These are phyloP conservation scores for Juglanconis sp. DNA, from an alignment of 2,329 filamentous ascomycete species.

Conservation along the genomic window DNA sequence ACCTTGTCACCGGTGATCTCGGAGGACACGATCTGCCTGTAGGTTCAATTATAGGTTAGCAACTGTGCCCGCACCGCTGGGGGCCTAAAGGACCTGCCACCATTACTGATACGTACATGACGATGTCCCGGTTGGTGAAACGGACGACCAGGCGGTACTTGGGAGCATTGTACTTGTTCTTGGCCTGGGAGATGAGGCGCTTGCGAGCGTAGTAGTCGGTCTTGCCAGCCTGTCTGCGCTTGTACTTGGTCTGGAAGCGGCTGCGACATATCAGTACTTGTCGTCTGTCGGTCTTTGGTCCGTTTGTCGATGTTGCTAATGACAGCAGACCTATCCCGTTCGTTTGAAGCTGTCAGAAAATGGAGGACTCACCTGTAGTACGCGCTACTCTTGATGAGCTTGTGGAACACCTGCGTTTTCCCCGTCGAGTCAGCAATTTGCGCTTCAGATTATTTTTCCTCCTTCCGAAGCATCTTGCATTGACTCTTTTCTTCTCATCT, in stretches of 20 bases:
- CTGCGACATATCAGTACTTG: conserved; percentile 42
- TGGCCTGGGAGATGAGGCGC: conserved; percentile 99
- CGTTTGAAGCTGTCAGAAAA: not conserved
- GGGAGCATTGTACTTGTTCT: conserved; percentile 99
- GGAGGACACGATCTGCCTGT: conserved; percentile 93
- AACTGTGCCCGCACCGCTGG: not conserved
- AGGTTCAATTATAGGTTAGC: conserved; percentile 45
- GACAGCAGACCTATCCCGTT: not conserved
- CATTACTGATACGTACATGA: conserved; percentile 14
- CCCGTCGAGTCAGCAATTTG: conserved; percentile 98
- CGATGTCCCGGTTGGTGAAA: conserved; percentile 91
- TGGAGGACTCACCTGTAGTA: conserved; percentile 86
- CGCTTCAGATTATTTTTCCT: conserved; percentile 74
- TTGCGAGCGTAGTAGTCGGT: conserved; percentile 99
- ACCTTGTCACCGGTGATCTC: conserved; percentile 99
- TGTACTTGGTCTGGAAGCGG: conserved; percentile 99
- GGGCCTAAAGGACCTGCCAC: not conserved
- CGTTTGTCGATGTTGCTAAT: not conserved
- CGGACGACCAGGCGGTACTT: conserved; percentile 99
- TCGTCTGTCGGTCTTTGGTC: not conserved
- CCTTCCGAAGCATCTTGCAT: conserved; percentile 98
- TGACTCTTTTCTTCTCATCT: conserved; percentile 54
- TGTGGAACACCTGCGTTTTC: conserved; percentile 75
- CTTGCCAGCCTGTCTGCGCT: conserved; percentile 92
- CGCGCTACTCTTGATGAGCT: conserved; percentile 94